Conservation (phyloP, 1,139 yeast genomes). For the Torulaspora globosa region DNA sequence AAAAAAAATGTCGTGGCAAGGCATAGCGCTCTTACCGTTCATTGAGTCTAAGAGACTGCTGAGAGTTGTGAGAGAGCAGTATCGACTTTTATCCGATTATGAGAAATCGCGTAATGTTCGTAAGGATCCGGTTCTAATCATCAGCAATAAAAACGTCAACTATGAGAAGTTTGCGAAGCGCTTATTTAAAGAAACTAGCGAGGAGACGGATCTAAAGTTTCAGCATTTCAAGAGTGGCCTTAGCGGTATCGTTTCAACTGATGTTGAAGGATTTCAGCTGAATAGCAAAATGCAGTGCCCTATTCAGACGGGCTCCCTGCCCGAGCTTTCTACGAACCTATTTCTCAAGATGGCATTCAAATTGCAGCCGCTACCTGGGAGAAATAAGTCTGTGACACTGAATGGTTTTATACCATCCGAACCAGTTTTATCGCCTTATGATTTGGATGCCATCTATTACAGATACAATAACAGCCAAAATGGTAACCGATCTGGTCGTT, state of each 20-base stretch:
- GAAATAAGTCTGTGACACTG: constrained; percentile 76
- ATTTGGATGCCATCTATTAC: constrained; percentile 58
- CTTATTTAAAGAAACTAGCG: constrained; percentile 35
- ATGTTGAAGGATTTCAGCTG: constrained; percentile 45
- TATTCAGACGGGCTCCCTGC: constrained; percentile 48
- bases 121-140: constrained; percentile 56
- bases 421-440: constrained; percentile 62
- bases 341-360: constrained; percentile 56
- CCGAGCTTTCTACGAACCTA: constrained; percentile 53
- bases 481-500: constrained; percentile 20
- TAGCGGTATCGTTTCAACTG: constrained; percentile 57
- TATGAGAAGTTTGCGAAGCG: constrained; percentile 33
- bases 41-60: constrained; percentile 79
- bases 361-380: constrained; percentile 51
- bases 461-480: constrained; percentile 25
- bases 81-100: constrained; percentile 58
- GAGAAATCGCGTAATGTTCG: constrained; percentile 68
- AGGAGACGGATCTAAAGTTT: constrained; percentile 40
- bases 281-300: constrained; percentile 56
- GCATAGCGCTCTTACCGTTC: constrained; percentile 84
- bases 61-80: constrained; percentile 60
- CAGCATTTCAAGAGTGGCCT: constrained; percentile 52
- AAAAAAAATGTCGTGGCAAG: constrained; percentile 92
- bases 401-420: constrained; percentile 70
- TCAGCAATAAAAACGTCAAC: constrained; percentile 51